These are phyloP conservation scores for Saccharomyces hybrid DNA, from an alignment of 1,139 yeast species.

Conservation along the genomic window DNA sequence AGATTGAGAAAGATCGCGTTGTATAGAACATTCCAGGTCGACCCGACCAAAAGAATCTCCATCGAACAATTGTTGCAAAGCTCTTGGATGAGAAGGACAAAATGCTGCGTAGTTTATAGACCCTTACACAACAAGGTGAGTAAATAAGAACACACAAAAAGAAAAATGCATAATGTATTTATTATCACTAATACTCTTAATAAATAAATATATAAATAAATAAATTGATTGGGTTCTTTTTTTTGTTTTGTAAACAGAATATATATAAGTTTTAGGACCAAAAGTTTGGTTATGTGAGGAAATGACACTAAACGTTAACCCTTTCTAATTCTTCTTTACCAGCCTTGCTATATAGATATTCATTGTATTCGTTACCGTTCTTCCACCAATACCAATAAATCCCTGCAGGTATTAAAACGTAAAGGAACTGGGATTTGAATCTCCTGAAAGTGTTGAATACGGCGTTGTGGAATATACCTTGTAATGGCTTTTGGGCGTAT, in stretches of 20 bases:
- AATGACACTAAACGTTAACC: conserved; percentile 50
- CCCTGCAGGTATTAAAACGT: conserved; percentile 67
- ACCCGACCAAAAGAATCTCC: conserved; percentile 42
- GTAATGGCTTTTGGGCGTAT: conserved; percentile 85
- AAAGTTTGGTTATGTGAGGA: neutral
- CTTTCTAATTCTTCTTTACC: conserved; percentile 90
- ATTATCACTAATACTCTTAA: neutral
- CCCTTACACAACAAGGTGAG: neutral
- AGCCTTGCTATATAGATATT: conserved; percentile 91
- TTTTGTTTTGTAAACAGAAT: neutral
- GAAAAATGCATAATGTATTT: neutral
- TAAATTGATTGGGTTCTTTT: neutral
- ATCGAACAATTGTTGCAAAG: conserved; percentile 39
- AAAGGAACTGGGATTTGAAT: conserved; percentile 78
- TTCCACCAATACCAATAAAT: conserved; percentile 85
- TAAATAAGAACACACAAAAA: neutral
- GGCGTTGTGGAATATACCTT: conserved; percentile 79
- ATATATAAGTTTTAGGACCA: neutral
- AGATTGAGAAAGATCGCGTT: conserved; percentile 42
- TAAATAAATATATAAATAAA: neutral
- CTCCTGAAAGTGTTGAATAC: conserved; percentile 93
- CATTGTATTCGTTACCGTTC: conserved; percentile 83
- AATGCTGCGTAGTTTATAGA: conserved; percentile 36
- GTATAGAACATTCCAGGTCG: conserved; percentile 52
- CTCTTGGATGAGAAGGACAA: conserved; percentile 48